These are phyloP conservation scores for Echinochloa phyllopogon DNA, from an alignment of 176 grass and related monocot species.

Conservation along the genomic window DNA sequence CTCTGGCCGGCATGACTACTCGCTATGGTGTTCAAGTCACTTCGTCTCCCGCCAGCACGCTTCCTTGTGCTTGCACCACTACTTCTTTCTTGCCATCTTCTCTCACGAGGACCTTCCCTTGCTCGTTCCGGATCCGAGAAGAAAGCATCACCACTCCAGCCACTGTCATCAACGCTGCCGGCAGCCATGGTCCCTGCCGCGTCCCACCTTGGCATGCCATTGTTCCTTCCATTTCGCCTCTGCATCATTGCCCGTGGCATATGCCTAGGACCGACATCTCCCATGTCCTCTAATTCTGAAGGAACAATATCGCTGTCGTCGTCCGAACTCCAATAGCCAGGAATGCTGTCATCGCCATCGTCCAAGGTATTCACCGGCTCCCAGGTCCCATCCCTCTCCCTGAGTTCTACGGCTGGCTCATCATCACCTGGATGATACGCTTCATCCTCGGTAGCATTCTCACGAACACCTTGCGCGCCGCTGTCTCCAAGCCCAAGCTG, in stretches of 20 bases:
- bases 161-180: neutral
- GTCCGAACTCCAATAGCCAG: neutral
- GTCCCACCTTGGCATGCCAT: neutral
- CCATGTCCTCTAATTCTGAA: neutral
- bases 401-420: slow-evolving; percentile 29
- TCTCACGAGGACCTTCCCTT: slow-evolving; percentile 13
- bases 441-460: slow-evolving; percentile 38
- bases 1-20: neutral
- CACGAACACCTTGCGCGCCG: slow-evolving; percentile 47
- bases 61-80: neutral
- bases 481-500: neutral
- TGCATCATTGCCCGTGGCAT: neutral
- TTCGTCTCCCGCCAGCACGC: neutral
- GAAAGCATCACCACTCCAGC: neutral
- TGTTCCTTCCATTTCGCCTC: slow-evolving; percentile 10
- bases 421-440: neutral
- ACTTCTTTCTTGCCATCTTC: slow-evolving; percentile 22
- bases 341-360: neutral
- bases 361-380: slow-evolving; percentile 25
- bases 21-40: neutral
- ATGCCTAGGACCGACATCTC: neutral
- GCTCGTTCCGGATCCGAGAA: slow-evolving; percentile 25
- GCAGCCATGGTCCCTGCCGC: neutral
- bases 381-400: slow-evolving; percentile 41
- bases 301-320: neutral